phyloP scores from a whole-genome alignment of 164 flowering plant species.

The Berberis thunbergii region DNA sequence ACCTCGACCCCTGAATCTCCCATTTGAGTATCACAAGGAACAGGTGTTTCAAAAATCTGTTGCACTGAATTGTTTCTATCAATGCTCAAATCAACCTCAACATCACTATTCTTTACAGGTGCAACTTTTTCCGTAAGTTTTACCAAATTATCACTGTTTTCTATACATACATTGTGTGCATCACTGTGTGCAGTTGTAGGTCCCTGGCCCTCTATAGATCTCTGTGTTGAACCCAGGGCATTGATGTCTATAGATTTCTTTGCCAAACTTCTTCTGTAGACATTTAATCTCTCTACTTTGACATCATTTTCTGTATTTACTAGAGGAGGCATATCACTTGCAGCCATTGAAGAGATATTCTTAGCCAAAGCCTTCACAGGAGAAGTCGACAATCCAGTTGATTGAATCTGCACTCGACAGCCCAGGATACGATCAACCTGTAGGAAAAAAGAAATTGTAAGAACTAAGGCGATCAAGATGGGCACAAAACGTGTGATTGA shows the following conservation, averaged over 20 bases:
- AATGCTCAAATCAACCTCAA: slow-evolving; percentile 8
- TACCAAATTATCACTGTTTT: slow-evolving; percentile 14
- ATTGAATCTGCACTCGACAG: slow-evolving; percentile 50
- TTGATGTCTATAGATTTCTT: slow-evolving; percentile 29
- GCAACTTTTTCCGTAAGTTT: slow-evolving; percentile 16
- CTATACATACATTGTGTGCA: slow-evolving; percentile 22
- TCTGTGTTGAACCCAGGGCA: slow-evolving; percentile 16
- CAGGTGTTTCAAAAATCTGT: slow-evolving; percentile 9
- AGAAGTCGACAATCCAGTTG: not conserved
- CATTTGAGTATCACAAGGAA: slow-evolving; percentile 13
- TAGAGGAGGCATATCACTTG: slow-evolving; percentile 20
- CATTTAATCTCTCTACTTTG: slow-evolving; percentile 26
- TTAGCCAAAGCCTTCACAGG: slow-evolving; percentile 6
- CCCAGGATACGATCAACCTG: slow-evolving; percentile 94
- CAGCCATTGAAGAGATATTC: slow-evolving; percentile 15
- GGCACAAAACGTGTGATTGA: too few relatives aligned
- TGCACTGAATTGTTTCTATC: slow-evolving; percentile 12
- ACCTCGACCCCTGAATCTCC: slow-evolving; percentile 19
- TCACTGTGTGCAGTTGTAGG: slow-evolving; percentile 9
- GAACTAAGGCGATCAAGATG: too few relatives aligned
- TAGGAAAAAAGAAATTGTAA: slow-evolving; percentile 5
- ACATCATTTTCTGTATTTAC: slow-evolving; percentile 12
- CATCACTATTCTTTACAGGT: slow-evolving; percentile 2
- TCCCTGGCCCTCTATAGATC: slow-evolving; percentile 14
- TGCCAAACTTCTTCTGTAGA: slow-evolving; percentile 28